Evolutionary conservation across 257 asterid species (phyloP).

Genomic region (Forsythia viridissima): DNA sequence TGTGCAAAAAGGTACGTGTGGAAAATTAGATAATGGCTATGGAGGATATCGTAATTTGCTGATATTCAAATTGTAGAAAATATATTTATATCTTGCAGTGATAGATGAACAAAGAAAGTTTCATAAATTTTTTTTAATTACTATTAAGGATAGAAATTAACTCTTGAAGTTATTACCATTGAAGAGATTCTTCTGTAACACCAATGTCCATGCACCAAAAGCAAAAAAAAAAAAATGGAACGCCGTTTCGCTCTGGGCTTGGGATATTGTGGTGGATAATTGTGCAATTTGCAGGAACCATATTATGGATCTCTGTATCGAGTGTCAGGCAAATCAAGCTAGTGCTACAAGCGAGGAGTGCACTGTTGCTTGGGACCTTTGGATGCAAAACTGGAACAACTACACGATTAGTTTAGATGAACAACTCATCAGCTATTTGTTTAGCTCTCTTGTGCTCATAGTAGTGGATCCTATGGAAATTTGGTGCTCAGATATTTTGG

Average conservation of each 20-base stretch:
- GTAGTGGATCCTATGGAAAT: neutral
- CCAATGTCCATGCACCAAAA: conserved; percentile 96
- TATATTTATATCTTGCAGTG: no score
- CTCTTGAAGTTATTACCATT: conserved; percentile 63
- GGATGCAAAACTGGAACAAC: neutral
- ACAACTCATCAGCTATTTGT: neutral
- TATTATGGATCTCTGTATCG: conserved; percentile 96
- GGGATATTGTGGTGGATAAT: conserved; percentile 96
- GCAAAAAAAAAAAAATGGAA: conserved; percentile 97
- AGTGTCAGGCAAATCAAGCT: conserved; percentile 99
- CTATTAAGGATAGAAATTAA: neutral
- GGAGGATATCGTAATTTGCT: neutral
- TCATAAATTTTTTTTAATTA: no score
- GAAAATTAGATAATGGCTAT: neutral
- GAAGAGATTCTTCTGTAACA: conserved; percentile 90
- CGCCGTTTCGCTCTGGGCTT: conserved; percentile 92
- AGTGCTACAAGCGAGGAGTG: conserved; percentile 99
- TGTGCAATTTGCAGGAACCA: conserved; percentile 97
- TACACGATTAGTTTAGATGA: neutral
- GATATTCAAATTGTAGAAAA: no score
- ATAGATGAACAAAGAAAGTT: no score
- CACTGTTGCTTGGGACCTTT: conserved; percentile 76
- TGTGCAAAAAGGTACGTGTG: conserved; percentile 33
- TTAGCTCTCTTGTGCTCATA: no score
- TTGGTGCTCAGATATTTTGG: neutral